These are phyloP conservation scores for Paecilomyces variotii DNA, from an alignment of 2,329 filamentous ascomycete genomes.

Conservation along the genomic window DNA sequence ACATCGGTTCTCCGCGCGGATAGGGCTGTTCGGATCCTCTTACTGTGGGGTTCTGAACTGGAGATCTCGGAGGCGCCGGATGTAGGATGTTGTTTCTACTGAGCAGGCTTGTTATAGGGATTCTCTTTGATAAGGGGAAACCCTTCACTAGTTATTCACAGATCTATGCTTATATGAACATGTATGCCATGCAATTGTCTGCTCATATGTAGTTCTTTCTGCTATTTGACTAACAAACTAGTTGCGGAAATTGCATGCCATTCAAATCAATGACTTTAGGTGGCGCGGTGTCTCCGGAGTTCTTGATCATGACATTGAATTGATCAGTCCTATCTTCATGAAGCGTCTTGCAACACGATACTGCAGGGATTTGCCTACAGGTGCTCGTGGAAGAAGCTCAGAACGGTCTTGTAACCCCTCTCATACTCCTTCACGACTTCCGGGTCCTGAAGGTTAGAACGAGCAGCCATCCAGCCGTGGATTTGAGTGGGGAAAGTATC, in stretches of 20 bases:
- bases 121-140: neutral
- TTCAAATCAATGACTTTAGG: neutral
- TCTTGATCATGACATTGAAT: neutral
- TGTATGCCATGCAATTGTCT: neutral
- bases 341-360: neutral
- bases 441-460: slow-evolving; percentile 31
- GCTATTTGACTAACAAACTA: neutral
- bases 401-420: slow-evolving; percentile 32
- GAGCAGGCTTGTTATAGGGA: neutral
- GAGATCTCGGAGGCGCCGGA: neutral
- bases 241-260: neutral
- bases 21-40: neutral
- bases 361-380: slow-evolving; percentile 16
- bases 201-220: neutral
- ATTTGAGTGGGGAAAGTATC: slow-evolving; percentile 38
- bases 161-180: neutral
- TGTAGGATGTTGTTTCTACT: neutral
- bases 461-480: slow-evolving; percentile 42
- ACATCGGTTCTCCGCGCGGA: neutral
- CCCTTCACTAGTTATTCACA: neutral
- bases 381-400: slow-evolving; percentile 36
- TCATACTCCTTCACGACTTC: slow-evolving; percentile 37
- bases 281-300: neutral
- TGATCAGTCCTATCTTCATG: neutral
- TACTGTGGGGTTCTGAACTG: neutral